Evolutionary conservation across 345 rosid species (phyloP).

Genomic region (Salix brachista): DNA sequence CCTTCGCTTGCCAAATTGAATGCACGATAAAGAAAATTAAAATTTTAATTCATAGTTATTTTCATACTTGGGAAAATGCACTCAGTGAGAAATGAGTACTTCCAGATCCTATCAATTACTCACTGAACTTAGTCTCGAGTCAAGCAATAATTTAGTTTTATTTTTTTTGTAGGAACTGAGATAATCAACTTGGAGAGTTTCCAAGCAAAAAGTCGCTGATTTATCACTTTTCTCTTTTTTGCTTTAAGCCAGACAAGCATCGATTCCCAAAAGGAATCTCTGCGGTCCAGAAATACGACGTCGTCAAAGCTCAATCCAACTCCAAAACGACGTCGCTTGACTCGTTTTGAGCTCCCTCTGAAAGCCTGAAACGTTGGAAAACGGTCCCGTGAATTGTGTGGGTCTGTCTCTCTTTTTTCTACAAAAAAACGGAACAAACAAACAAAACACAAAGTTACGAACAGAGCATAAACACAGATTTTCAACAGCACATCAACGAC

Average conservation of each 20-base stretch:
- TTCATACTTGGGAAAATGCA: no score
- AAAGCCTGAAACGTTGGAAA: constrained; percentile 1
- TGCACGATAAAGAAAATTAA: no score
- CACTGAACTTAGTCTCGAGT: no score
- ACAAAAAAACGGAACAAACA: background rate
- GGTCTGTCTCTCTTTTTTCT: background rate
- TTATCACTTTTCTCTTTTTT: background rate
- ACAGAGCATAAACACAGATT: constrained; percentile 14
- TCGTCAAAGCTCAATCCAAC: background rate
- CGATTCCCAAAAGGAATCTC: background rate
- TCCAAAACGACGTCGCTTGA: background rate
- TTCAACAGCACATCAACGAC: background rate
- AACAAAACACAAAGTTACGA: background rate
- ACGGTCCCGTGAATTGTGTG: background rate
- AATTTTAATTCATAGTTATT: no score
- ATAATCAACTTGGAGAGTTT: background rate
- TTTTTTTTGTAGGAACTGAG: background rate
- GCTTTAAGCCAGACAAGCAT: constrained; percentile 1
- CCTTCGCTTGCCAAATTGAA: no score
- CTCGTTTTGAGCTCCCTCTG: background rate
- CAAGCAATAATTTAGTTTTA: no score
- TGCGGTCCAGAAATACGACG: background rate
- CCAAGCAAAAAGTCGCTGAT: constrained; percentile 7
- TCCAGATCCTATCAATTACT: no score
- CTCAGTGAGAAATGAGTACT: no score